Base-by-base conservation (phyloP, 345 rosid genomes). In the Eucalyptus brandiana region DNA sequence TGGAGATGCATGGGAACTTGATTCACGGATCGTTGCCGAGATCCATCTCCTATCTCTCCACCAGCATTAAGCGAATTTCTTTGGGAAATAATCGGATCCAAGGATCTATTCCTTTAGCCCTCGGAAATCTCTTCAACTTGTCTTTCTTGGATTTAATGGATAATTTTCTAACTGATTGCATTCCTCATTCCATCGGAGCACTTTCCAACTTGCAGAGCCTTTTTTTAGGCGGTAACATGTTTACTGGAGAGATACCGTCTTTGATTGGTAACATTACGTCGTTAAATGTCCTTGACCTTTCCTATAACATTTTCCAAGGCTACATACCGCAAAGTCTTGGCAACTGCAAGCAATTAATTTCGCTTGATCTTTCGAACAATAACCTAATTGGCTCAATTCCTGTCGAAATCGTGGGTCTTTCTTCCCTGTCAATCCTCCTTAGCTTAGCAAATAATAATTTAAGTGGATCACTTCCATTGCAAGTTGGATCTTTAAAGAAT, bases 91-190 rank as follows among this genome's bases (percentile, higher is more conserved):
- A 69, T 69, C 2, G 1, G 3, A 69, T 69, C 24, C 14, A 69
- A 34, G 80, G 80, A 69, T 34, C 44, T 34, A 69, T 69, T 34
- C 80, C 80, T 34, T 69, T 42, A 34, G 24, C 24, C 44, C 44
- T 69, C 8, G 14, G 24, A 69, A 69, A 69, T 69, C 44, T 69
- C 80, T 16, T 32, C 80, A 34, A 17, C 42, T 34, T 69, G 80
- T 32, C 80, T 0, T 0, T 0, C 1, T 0, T 69, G 80, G 0
- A 0, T 17, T 69, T 69, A 34, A 2, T 0, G 6, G 0, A 15
- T 17, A 69, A 69, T 17, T 69, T 17, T 34, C 80, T 34, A 3
- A 17, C 80, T 3, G 24, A 3, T 32, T 11, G 4, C 24, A 17
- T 69, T 69, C 42, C 80, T 18, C 12, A 69, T 16, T 69, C 42